Base-by-base conservation (phyloP, 2,329 filamentous ascomycete species). In the Juglanconis juglandina region DNA sequence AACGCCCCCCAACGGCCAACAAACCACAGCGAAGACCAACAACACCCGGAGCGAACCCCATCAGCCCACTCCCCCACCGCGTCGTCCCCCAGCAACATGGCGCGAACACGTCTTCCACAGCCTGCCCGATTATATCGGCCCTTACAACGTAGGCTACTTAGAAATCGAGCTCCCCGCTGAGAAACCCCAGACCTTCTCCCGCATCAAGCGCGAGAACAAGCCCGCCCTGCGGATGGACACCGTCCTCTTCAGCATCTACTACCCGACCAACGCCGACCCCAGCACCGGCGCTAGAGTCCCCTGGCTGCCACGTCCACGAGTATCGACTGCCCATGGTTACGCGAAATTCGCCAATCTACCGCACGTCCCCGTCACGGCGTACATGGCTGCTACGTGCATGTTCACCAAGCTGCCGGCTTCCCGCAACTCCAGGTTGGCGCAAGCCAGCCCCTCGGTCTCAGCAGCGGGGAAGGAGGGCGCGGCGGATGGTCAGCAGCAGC, bases 121-220 rank as follows among this genome's bases (percentile, higher is more conserved):
- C 3, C 83, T 90, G 54, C 87, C 87, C 3, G 69, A 78, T 13
- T 88, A 88, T 67, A 80, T 82, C 1, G 87, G 88, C 0, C 85
- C 85, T 0, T 88, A 89, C 70, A 81, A 81, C 63, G 87, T 91
- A 46, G 87, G 88, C 33, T 88, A 85, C 11, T 79, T 89, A 69
- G 87, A 90, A 66, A 77, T 87, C 59, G 87, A 90, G 70, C 79
- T 89, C 34, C 85, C 87, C 5, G 80, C 79, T 14, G 69, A 74
- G 11, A 60, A 73, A 1, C 75, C 76, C 11, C 71, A 74, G 30
- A 69, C 70, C 10, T 73, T 79, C 57, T 80, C 74, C 13, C 68
- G 70, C 62, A 74, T 78, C 60, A 76, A 74, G 62, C 70, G 76
- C 48, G 69, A 76, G 52, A 69, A 72, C 42, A 72, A 70, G 53